phyloP scores from a whole-genome alignment of 352 stramenopile species.

The Phytophthora uliginosa region DNA sequence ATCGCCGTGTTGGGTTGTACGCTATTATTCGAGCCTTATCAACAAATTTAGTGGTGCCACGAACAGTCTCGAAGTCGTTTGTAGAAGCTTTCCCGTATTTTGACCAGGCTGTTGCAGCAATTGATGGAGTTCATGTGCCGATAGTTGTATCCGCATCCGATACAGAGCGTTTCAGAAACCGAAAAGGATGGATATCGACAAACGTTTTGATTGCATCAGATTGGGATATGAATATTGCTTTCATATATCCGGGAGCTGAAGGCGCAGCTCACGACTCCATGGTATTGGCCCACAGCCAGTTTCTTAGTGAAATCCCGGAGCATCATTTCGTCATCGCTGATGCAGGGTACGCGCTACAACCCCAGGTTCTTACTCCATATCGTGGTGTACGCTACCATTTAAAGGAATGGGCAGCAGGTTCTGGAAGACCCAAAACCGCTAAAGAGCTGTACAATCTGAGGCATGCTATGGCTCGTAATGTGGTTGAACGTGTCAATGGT shows the following conservation, averaged over 20 bases:
- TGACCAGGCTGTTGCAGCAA: slow-evolving; percentile 13
- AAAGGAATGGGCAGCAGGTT: too few species aligned
- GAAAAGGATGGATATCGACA: slow-evolving; percentile 13
- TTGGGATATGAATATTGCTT: slow-evolving; percentile 6
- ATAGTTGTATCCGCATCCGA: background rate
- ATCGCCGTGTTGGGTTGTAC: slow-evolving; percentile 7
- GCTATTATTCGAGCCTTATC: background rate
- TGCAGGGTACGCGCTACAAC: too few species aligned
- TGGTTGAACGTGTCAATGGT: too few species aligned
- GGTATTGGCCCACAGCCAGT: slow-evolving; percentile 1
- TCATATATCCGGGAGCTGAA: slow-evolving; percentile 7
- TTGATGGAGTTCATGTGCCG: slow-evolving; percentile 16
- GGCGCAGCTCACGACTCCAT: slow-evolving; percentile 17
- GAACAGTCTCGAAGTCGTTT: background rate
- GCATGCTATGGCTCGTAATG: too few species aligned
- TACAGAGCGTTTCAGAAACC: slow-evolving; percentile 1
- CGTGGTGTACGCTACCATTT: too few species aligned
- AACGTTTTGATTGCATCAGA: slow-evolving; percentile 14
- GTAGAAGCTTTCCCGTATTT: background rate
- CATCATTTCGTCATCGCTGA: too few species aligned
- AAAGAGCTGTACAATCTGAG: too few species aligned
- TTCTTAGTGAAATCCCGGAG: background rate
- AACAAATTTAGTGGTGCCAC: background rate
- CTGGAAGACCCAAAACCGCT: too few species aligned
- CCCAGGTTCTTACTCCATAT: too few species aligned